These are phyloP conservation scores for Phytophthora megakarya DNA, from an alignment of 352 stramenopile species.

Conservation along the genomic window DNA sequence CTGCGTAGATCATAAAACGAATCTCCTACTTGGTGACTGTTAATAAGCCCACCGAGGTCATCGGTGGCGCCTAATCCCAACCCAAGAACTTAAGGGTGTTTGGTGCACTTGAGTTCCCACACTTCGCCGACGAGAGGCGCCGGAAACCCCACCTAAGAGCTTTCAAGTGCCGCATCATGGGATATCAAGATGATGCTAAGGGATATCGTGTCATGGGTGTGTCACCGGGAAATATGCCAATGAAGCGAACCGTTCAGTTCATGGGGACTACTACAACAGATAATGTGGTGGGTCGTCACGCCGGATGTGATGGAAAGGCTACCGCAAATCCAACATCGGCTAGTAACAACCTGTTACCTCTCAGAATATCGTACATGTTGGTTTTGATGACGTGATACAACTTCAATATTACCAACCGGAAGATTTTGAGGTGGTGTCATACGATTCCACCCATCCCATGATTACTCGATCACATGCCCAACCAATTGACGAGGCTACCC, in stretches of 20 bases:
- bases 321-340: too few relatives aligned
- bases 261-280: too few relatives aligned
- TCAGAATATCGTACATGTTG: too few relatives aligned
- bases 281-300: too few relatives aligned
- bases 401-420: background rate
- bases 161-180: background rate
- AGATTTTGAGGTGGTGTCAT: background rate
- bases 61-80: background rate
- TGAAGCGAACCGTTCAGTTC: too few relatives aligned
- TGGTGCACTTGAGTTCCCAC: background rate
- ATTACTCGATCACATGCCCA: too few relatives aligned
- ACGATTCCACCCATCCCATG: background rate
- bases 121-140: background rate
- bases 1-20: background rate
- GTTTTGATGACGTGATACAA: background rate
- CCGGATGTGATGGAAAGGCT: too few relatives aligned
- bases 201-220: background rate
- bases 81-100: background rate
- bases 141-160: background rate
- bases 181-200: background rate
- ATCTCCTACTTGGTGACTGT: background rate
- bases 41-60: too few relatives aligned
- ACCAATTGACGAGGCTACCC: background rate
- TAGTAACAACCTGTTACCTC: too few relatives aligned
- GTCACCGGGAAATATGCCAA: too few relatives aligned